Conservation (phyloP, 2,329 filamentous ascomycete genomes). For the Aspergillus udagawae region DNA sequence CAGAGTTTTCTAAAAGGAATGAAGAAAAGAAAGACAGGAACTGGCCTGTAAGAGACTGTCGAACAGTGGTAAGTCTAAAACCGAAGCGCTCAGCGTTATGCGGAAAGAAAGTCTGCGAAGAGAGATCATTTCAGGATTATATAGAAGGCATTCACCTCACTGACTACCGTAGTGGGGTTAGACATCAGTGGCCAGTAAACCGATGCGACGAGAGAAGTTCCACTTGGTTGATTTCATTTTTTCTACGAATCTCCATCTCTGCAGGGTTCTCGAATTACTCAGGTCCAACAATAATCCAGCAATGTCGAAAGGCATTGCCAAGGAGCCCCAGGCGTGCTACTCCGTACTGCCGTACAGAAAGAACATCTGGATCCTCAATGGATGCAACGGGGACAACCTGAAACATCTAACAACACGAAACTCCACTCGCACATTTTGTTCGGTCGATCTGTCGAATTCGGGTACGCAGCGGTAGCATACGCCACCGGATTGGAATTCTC, state of each 20-base stretch:
- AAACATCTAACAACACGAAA: neutral
- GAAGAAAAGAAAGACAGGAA: conserved; percentile 29
- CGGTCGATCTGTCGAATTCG: neutral
- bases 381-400: neutral
- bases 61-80: conserved; percentile 22
- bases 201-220: neutral
- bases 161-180: neutral
- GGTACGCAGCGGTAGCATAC: neutral
- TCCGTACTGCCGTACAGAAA: neutral
- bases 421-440: neutral
- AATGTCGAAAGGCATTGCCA: neutral
- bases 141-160: conserved; percentile 1
- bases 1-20: conserved; percentile 13
- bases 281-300: neutral
- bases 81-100: conserved; percentile 22
- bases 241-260: conserved; percentile 10
- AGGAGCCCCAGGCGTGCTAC: neutral
- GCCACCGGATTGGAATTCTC: neutral
- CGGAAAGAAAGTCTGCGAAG: conserved; percentile 13
- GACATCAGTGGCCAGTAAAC: neutral
- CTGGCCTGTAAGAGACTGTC: conserved; percentile 30
- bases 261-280: neutral
- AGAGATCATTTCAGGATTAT: conserved; percentile 2
- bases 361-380: neutral
- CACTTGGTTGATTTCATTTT: neutral